Conservation (phyloP, 202 grass and related monocot genomes). For the Miscanthus sacchariflorus region DNA sequence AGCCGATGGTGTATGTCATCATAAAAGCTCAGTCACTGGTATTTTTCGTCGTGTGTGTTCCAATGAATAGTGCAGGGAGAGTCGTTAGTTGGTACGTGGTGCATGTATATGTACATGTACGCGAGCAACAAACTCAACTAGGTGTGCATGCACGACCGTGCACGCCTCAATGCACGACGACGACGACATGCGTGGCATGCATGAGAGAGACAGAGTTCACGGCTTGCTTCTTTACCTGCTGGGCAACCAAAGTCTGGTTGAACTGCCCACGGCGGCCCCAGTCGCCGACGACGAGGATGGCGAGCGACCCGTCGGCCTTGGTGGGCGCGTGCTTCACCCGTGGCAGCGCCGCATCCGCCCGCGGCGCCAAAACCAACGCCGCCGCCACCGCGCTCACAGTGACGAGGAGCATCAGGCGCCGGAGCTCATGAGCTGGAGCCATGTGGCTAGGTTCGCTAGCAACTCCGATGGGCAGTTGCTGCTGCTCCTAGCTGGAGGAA, state of each 20-base stretch:
- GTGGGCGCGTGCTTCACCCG: conserved; percentile 57
- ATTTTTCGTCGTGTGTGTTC: no score
- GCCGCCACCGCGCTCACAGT: no score
- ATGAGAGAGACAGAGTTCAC: background rate
- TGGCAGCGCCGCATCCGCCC: conserved; percentile 41
- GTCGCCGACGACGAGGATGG: conserved; percentile 75
- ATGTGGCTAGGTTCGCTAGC: background rate
- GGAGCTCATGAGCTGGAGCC: background rate
- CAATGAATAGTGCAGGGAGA: no score
- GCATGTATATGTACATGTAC: no score
- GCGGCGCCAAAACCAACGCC: background rate
- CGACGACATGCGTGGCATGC: no score
- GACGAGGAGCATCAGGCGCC: background rate
- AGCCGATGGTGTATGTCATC: no score
- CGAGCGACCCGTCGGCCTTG: conserved; percentile 66
- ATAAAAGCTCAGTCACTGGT: no score
- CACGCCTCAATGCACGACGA: no score
- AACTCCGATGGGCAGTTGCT: no score
- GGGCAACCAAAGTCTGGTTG: conserved; percentile 85
- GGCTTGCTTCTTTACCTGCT: conserved; percentile 46
- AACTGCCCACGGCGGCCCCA: conserved; percentile 77
- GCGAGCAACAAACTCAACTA: no score
- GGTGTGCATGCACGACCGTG: no score
- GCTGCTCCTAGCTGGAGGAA: background rate
- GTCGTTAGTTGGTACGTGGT: no score